Conservation (phyloP, 768 basidiomycete genomes). For the Hydnum rufescens region DNA sequence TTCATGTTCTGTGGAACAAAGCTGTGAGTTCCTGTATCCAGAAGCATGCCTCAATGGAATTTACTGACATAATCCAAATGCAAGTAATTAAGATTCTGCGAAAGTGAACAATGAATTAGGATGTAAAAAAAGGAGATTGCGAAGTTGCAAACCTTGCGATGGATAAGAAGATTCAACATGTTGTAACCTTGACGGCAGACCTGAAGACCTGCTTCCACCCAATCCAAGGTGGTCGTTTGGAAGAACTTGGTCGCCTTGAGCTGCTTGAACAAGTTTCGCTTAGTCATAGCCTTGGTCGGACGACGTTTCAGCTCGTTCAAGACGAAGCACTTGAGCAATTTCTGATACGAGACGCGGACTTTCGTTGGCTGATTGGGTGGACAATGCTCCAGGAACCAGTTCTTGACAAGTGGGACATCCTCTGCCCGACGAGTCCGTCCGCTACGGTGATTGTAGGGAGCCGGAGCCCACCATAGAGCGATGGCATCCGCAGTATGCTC, state of each 20-base stretch:
- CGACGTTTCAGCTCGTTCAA: slow-evolving; percentile 82
- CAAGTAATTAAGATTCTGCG: slow-evolving; percentile 73
- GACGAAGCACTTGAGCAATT: slow-evolving; percentile 87
- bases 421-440: slow-evolving; percentile 88
- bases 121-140: slow-evolving; percentile 1
- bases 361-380: slow-evolving; percentile 93
- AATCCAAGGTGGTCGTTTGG: slow-evolving; percentile 93
- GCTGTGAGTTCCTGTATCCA: no score
- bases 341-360: slow-evolving; percentile 97
- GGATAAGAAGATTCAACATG: slow-evolving; percentile 96
- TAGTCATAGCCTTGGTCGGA: slow-evolving; percentile 90
- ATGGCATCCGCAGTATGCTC: slow-evolving; percentile 92
- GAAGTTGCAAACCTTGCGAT: slow-evolving; percentile 70
- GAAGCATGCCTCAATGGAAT: neutral
- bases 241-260: slow-evolving; percentile 99
- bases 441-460: slow-evolving; percentile 82
- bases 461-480: slow-evolving; percentile 95
- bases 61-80: slow-evolving; percentile 60
- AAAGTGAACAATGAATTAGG: neutral
- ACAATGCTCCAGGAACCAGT: slow-evolving; percentile 97
- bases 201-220: slow-evolving; percentile 97
- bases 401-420: slow-evolving; percentile 89
- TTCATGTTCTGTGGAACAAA: slow-evolving; percentile 53
- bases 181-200: slow-evolving; percentile 99
- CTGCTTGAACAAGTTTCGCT: slow-evolving; percentile 91